phyloP scores from a whole-genome alignment of 2,329 filamentous ascomycete genomes.

The Monosporascus sp. region DNA sequence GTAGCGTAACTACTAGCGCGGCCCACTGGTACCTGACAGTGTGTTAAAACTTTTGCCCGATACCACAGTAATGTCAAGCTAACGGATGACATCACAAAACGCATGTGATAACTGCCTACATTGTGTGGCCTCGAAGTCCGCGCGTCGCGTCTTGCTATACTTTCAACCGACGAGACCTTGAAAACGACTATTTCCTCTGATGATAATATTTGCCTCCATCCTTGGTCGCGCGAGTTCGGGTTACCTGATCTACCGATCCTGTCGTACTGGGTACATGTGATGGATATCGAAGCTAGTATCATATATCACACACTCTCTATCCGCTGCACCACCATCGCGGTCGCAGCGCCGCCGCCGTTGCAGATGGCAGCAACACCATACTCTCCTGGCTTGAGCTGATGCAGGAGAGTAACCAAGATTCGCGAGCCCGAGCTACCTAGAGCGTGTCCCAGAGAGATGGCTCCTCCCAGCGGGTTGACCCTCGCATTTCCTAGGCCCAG shows the following conservation, averaged over 20 bases:
- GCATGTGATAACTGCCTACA: too few species aligned
- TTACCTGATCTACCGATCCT: background rate
- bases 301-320: conserved; percentile 51
- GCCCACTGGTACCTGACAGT: too few species aligned
- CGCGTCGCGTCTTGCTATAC: too few species aligned
- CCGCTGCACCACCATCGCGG: conserved; percentile 85
- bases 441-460: conserved; percentile 87
- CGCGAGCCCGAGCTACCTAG: conserved; percentile 89
- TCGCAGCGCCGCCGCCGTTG: conserved; percentile 91
- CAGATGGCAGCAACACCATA: conserved; percentile 96
- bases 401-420: conserved; percentile 83
- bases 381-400: conserved; percentile 87
- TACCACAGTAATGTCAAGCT: too few species aligned
- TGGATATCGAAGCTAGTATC: background rate
- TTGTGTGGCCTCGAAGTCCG: too few species aligned
- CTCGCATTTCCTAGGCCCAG: conserved; percentile 73
- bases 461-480: conserved; percentile 85
- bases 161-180: too few species aligned
- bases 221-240: too few species aligned
- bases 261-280: background rate
- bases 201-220: too few species aligned
- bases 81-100: too few species aligned
- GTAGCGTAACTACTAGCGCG: too few species aligned
- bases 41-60: too few species aligned
- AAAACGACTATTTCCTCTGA: too few species aligned